Percentiles rank a stretch among this genome's conserved stretches.
Evolutionary conservation across 306 rosid species (phyloP).

Genomic region (Cucurbita argyrosperma): DNA sequence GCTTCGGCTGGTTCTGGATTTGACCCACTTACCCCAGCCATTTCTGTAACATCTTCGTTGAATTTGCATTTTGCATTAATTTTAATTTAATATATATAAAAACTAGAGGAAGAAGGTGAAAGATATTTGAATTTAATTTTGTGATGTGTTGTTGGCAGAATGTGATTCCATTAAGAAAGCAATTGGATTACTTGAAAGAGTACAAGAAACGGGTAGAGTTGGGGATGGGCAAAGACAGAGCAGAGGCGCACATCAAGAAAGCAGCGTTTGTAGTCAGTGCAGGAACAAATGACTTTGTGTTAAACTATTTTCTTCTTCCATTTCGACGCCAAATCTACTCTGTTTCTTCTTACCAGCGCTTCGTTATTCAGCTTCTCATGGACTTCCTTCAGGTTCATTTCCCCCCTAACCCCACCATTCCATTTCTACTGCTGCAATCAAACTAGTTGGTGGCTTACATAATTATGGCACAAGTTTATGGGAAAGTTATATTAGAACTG

Average conservation of each 20-base stretch:
- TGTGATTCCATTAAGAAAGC: constrained; percentile 38
- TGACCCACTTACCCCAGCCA: constrained; percentile 47
- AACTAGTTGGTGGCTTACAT: too few relatives aligned
- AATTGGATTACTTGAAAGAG: constrained; percentile 45
- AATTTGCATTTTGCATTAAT: too few relatives aligned
- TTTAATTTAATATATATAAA: too few relatives aligned
- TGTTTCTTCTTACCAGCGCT: constrained; percentile 30
- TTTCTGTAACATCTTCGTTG: constrained; percentile 13
- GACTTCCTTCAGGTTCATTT: constrained; percentile 37
- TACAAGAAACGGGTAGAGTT: constrained; percentile 28
- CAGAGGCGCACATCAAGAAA: constrained; percentile 27
- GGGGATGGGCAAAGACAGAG: constrained; percentile 26
- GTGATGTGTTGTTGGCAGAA: constrained; percentile 18
- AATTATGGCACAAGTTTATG: too few relatives aligned
- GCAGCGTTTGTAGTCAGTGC: constrained; percentile 52
- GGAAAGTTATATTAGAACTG: too few relatives aligned
- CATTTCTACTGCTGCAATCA: too few relatives aligned
- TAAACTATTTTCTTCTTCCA: constrained; percentile 51
- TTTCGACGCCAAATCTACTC: constrained; percentile 16
- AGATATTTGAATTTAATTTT: too few relatives aligned
- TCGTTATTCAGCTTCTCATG: constrained; percentile 28
- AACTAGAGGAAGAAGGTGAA: too few relatives aligned
- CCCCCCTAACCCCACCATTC: background rate
- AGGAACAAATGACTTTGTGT: constrained; percentile 61
- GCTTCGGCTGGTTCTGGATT: constrained; percentile 70